Conservation (phyloP, 148 eudicot species). For the Chenopodium album region DNA sequence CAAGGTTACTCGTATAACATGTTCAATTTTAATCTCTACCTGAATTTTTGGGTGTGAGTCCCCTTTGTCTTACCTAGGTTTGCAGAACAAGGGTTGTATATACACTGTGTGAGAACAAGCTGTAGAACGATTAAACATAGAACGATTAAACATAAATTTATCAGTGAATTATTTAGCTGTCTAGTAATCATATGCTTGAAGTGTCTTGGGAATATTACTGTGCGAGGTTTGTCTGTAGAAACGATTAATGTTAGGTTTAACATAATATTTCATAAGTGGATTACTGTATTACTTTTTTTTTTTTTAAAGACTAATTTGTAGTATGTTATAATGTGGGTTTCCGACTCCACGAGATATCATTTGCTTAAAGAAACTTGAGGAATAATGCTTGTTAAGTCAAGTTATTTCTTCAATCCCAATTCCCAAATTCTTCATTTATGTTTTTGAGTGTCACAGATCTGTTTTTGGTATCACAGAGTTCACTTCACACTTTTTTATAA, state of each 20-base stretch:
- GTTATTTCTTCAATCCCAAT: no score
- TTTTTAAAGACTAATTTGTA: background rate
- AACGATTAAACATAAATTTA: background rate
- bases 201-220: background rate
- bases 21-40: background rate
- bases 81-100: background rate
- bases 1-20: background rate
- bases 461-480: background rate
- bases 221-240: background rate
- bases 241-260: background rate
- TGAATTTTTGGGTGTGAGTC: background rate
- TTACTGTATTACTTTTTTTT: background rate
- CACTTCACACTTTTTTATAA: background rate
- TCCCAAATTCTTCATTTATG: no score
- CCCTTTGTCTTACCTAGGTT: background rate
- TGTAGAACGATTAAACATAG: background rate
- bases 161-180: no score
- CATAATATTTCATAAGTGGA: background rate
- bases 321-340: background rate
- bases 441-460: background rate
- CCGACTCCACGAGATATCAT: background rate
- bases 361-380: background rate
- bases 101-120: background rate
- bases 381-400: background rate
- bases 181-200: no score